Evolutionary conservation across 768 basidiomycete genomes (phyloP), one percentile per base, ranked within the genome.

Genomic region (Pisolithus marmoratus): DNA sequence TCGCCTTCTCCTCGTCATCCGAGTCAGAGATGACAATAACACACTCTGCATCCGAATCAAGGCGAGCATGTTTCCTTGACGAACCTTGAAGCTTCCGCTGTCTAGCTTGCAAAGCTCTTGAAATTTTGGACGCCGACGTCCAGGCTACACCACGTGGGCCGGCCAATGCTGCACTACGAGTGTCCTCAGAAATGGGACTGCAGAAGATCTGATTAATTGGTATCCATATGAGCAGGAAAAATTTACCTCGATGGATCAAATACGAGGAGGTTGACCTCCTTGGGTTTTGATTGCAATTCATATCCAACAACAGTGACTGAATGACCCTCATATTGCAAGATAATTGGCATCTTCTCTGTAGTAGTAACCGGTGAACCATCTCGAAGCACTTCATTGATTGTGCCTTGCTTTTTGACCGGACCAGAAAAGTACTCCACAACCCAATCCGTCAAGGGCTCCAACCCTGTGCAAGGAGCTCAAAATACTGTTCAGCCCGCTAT

Each of bases 301-400:
- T 87, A 94, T 2, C 93, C 93, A 3, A 96, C 76, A 12, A 96
- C 82, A 4, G 86, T 85, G 23, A 87, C 70, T n/a, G 93, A 96
- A 70, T 96, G 93, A 0, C 91, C 90, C 7, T 76, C 65, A 60
- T 90, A 83, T 72, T 95, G 85, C 46, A 95, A 71, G 40, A 95
- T 84, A 27, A 96, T 62, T 8, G 93, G 93, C 80, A 91, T 84
- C 58, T 78, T 82, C 20, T 79, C 67, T 0, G 87, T 85, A 24
- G 73, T 63, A 9, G 73, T 58, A 8, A 94, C 74, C 4, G 83
- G 74, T 0, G 74, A 70, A 2, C 77, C 75, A 1, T 66, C 69
- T 41, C 72, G 73, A 52, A 89, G 71, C 14, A 72, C 74, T 41
- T 85, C 78, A 46, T 82, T 76, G 37, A 81, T 65, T 27, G 75